phyloP scores from a whole-genome alignment of 495 filamentous ascomycete species.

The Neurospora sp. region DNA sequence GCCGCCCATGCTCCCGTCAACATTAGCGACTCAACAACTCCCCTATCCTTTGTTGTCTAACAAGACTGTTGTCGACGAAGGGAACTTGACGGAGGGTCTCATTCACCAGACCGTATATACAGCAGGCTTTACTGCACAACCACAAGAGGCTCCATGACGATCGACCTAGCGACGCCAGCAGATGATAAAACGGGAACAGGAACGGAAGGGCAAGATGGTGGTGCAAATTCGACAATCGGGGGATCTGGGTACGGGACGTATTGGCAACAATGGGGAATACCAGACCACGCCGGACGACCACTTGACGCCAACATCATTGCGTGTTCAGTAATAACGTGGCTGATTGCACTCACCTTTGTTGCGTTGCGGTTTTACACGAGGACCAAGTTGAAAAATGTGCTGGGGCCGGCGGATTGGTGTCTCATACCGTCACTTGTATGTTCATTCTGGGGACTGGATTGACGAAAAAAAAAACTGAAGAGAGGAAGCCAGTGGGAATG shows the following conservation, averaged over 20 bases:
- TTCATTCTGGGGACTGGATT: not conserved
- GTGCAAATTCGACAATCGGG: not conserved
- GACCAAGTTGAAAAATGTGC: conserved; percentile 12
- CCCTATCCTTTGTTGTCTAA: no score
- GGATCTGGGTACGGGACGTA: not conserved
- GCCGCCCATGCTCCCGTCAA: no score
- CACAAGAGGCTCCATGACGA: not conserved
- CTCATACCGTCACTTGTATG: conserved; percentile 19
- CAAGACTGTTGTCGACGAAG: no score
- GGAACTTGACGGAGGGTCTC: not conserved
- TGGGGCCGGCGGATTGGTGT: conserved; percentile 18
- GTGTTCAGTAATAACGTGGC: conserved; percentile 15
- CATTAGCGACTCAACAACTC: no score
- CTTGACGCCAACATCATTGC: conserved; percentile 19
- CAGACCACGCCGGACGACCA: conserved; percentile 9
- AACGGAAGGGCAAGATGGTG: not conserved
- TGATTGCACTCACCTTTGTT: conserved; percentile 17
- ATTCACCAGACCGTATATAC: not conserved
- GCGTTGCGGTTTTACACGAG: conserved; percentile 22
- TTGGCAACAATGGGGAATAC: not conserved
- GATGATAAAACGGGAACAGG: not conserved
- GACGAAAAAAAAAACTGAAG: not conserved
- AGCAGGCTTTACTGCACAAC: not conserved
- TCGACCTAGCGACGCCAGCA: not conserved
- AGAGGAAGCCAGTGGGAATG: not conserved